Base-by-base conservation (phyloP, 768 basidiomycete species). In the Cyclocybe cylindracea region DNA sequence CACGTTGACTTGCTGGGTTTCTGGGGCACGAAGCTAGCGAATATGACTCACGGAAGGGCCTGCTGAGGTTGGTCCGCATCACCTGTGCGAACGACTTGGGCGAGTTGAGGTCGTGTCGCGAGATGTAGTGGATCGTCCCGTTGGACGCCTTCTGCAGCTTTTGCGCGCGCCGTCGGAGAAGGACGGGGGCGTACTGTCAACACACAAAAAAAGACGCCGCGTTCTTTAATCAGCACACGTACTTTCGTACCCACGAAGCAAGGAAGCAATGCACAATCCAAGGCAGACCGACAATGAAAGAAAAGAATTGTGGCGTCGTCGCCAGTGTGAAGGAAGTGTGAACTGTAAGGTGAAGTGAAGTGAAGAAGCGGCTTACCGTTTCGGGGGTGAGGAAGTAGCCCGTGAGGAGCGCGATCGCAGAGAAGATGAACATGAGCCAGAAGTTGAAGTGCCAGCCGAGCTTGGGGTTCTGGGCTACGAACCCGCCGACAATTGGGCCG, bases 401-500 rank as follows among this genome's bases (percentile, higher is more conserved):
- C 3, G 74, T 57, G 19, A 78, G 50, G 14, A 80, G 68, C 14
- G 76, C 77, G 44, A 79, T 46, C 3, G 57, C 69, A 10, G 83
- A 73, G 51, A 83, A 74, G 16, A 82, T 78, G 57, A 84, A 75
- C 71, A 82, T 81, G 49, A 87, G 70, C 83, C 84, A 85, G 63
- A 86, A 87, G 46, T 80, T 79, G 60, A 82, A 83, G 36, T 77
- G 74, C 83, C 84, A 87, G 14, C 79, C 80, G 8, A 82, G 71
- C 18, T 59, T 66, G 8, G 69, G 65, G 45, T 74, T 71, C 64
- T 77, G 63, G 11, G 76, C 79, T 10, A 84, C 78, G 65, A 78
- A 85, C n/a, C 84, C 84, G 16, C 86, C 84, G 24, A 85, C 78
- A 48, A 89, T 78, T 2, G 86, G 85, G 1, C 86, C 85, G n/a